These are phyloP conservation scores for Dactylonectria macrodidyma DNA, from an alignment of 2,329 filamentous ascomycete genomes.

Conservation along the genomic window DNA sequence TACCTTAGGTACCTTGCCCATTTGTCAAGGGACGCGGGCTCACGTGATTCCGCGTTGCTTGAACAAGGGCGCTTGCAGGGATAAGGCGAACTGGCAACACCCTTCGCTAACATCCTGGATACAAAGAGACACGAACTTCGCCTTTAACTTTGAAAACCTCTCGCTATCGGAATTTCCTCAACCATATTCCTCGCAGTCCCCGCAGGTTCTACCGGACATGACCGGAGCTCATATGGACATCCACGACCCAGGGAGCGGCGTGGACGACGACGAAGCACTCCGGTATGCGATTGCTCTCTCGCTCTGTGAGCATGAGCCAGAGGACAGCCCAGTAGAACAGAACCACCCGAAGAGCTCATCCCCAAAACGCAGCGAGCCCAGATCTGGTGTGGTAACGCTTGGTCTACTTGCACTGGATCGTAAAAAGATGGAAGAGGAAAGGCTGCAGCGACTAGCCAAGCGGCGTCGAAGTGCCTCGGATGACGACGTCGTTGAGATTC, in stretches of 20 bases:
- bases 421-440: conserved; percentile 88
- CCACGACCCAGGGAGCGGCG: conserved; percentile 49
- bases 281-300: conserved; percentile 73
- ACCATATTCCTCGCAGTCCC: conserved; percentile 25
- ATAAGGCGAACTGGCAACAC: conserved; percentile 29
- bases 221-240: conserved; percentile 40
- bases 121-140: conserved; percentile 10
- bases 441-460: conserved; percentile 79
- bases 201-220: conserved; percentile 40
- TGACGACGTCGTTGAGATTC: conserved; percentile 48
- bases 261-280: conserved; percentile 72
- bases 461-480: conserved; percentile 50
- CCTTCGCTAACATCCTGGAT: conserved; percentile 17
- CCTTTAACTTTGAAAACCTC: conserved; percentile 23
- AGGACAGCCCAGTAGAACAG: conserved; percentile 25
- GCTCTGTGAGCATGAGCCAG: conserved; percentile 53
- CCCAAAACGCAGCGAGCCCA: conserved; percentile 37
- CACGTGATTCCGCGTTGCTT: conserved; percentile 49
- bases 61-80: conserved; percentile 36
- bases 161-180: conserved; percentile 1
- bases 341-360: conserved; percentile 38
- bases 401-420: conserved; percentile 76
- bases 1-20: no score
- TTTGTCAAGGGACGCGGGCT: conserved; percentile 26
- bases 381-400: conserved; percentile 38